Base-by-base conservation (phyloP, 345 rosid genomes). In the Lepidium africanum region DNA sequence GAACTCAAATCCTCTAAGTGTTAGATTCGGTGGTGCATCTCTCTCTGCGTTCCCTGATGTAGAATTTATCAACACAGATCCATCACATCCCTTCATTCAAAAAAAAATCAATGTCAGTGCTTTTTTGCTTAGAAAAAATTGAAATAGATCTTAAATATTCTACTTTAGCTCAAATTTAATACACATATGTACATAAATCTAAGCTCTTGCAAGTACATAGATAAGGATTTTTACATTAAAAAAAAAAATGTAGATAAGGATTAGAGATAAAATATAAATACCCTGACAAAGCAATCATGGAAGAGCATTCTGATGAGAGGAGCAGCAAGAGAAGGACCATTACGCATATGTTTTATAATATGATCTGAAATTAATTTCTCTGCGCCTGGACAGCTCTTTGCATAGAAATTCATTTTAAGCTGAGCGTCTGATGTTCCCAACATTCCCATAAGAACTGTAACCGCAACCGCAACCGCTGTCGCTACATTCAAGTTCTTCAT, bases 251-350 rank as follows among this genome's bases (percentile, higher is more conserved):
- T n/a, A n/a, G n/a, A n/a, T 0, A 35, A 10, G 39, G 19, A 6
- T 64, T 12, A 19, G 19, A 33, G 36, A 19, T 30, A 0, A 30
- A 2, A 42, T 11, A 37, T 32, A 45, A 25, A 39, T 46, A 88
- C 97, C 87, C 90, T 74, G 14, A 90, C 96, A 30, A 93, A 88
- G 72, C 94, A 93, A 69, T 93, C 97, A 61, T 93, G 97, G 80
- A 90, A 93, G 32, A 85, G 84, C 98, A 88, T 90, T 79, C 98
- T 82, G 38, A 90, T 47, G 54, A 90, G 74, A 35, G 94, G 16
- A 4, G 96, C 98, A 12, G 97, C 92, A 10, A 93, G 45, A 21
- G 96, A 88, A 15, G 93, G 89, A 19, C 86, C 91, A 67, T 76
- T 81, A 12, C 65, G 87, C 67, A 93, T 87, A 76, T 85, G 89